Conservation (phyloP, 345 rosid genomes). For the Populus deltoides region DNA sequence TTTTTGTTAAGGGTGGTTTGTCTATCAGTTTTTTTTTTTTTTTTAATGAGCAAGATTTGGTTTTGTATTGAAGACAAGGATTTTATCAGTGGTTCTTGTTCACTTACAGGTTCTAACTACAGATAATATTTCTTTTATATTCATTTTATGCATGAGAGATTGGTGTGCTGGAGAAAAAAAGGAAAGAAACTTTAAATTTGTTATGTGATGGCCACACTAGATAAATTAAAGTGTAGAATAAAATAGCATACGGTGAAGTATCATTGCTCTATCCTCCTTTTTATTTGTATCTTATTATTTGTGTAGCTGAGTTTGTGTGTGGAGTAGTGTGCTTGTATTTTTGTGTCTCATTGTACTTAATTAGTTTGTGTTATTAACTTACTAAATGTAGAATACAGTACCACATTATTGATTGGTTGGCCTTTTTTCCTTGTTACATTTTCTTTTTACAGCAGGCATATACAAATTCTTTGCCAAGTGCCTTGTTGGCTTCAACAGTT, state of each 20-base stretch:
- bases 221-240: neutral
- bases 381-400: neutral
- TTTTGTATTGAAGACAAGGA: neutral
- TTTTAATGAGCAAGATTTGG: neutral
- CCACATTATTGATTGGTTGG: neutral
- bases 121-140: neutral
- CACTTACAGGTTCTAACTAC: neutral
- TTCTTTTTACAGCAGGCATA: slow-evolving; percentile 52
- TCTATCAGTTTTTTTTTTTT: neutral
- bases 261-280: neutral
- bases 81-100: neutral
- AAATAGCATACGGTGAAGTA: neutral
- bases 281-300: neutral
- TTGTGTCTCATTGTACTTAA: neutral
- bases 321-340: neutral
- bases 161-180: neutral
- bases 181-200: neutral
- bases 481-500: slow-evolving; percentile 63
- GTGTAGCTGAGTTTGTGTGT: neutral
- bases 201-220: neutral
- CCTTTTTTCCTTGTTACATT: slow-evolving; percentile 1
- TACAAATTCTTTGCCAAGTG: slow-evolving; percentile 66
- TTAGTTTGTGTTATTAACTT: neutral
- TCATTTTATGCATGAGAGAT: neutral
- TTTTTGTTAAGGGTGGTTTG: neutral